Evolutionary conservation across 306 rosid species (phyloP).

Genomic region (Alnus glutinosa): DNA sequence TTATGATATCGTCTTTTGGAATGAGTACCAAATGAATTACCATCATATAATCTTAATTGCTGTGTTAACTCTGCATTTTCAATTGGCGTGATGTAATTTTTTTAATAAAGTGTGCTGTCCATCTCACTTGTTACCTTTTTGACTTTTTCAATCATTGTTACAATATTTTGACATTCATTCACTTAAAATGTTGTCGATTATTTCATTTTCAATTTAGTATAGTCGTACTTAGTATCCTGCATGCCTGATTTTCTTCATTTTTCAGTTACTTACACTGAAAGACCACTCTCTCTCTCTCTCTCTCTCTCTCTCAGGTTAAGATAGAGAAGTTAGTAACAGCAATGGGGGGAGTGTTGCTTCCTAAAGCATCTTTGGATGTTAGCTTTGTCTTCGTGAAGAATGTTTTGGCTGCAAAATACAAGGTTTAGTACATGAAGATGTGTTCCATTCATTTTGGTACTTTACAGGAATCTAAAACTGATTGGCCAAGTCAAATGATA

Average conservation of each 20-base stretch:
- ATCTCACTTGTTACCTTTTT: not conserved
- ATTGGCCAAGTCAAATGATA: conserved; percentile 17
- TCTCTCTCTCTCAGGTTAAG: conserved; percentile 51
- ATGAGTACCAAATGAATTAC: not conserved
- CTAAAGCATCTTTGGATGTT: conserved; percentile 65
- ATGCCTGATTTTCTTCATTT: conserved; percentile 7
- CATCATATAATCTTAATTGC: not conserved
- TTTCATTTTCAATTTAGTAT: conserved; percentile 16
- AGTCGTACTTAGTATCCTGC: conserved; percentile 12
- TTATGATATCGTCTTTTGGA: not conserved
- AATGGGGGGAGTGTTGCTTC: conserved; percentile 85
- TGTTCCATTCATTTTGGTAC: not conserved
- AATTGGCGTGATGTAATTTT: not conserved
- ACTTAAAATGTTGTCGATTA: not conserved
- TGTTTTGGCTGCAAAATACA: conserved; percentile 92
- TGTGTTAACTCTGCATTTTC: not conserved
- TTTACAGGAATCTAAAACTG: conserved; percentile 12
- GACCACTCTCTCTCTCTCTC: conserved; percentile 15
- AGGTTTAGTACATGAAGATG: conserved; percentile 46
- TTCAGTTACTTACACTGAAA: conserved; percentile 23
- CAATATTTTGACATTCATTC: not conserved
- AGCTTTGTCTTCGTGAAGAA: conserved; percentile 81
- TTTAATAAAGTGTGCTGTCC: not conserved
- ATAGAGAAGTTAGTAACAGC: conserved; percentile 68
- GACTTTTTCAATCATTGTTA: not conserved